Percentiles rank a stretch among this genome's conserved stretches.
phyloP scores from a whole-genome alignment of 257 asterid genomes.

The Datura wrightii region DNA sequence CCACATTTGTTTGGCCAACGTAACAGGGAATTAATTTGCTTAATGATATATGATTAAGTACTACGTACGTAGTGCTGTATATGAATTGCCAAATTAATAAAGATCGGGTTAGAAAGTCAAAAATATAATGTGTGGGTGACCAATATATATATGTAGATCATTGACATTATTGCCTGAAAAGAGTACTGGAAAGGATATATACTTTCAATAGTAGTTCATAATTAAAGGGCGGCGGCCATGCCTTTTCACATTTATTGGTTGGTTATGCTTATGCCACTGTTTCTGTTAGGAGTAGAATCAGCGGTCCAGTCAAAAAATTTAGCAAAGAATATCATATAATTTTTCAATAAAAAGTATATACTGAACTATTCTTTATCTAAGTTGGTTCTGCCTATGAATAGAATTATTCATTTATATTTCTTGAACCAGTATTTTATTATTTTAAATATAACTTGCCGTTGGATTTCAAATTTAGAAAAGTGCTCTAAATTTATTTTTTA shows the following conservation, averaged over 20 bases:
- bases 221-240: not conserved
- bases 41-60: not conserved
- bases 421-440: no score
- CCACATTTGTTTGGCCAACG: slow-evolving; percentile 9
- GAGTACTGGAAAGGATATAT: not conserved
- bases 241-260: not conserved
- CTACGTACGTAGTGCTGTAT: not conserved
- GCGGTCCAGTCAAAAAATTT: no score
- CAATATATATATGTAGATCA: not conserved
- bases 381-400: no score
- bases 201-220: not conserved
- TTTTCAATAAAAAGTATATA: no score
- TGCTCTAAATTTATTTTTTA: no score
- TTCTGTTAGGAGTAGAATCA: no score
- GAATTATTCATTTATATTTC: no score
- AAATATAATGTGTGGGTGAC: slow-evolving; percentile 10
- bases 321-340: no score
- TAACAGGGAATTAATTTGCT: not conserved
- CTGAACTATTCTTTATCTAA: no score
- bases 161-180: not conserved
- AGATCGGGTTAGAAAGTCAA: not conserved
- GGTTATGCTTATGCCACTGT: not conserved
- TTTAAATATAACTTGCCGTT: no score
- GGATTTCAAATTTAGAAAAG: no score
- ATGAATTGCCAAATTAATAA: no score